Conservation (phyloP, 1,139 yeast species). For the Suhomyces coccinellae region DNA sequence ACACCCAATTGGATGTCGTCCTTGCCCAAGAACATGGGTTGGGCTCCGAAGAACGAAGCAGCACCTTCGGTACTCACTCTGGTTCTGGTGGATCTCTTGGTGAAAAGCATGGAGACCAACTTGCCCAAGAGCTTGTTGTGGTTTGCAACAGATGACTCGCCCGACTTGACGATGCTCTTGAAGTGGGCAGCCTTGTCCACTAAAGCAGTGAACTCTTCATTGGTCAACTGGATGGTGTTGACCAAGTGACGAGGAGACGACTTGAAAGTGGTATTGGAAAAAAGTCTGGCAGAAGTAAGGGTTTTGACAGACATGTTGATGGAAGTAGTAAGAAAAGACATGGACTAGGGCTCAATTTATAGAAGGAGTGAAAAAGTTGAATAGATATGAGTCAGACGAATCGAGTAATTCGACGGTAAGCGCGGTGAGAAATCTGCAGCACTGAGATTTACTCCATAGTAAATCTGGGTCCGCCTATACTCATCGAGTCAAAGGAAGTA, state of each 20-base stretch:
- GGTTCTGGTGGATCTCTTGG: constrained; percentile 93
- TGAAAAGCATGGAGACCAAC: constrained; percentile 77
- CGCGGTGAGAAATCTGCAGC: constrained; percentile 25
- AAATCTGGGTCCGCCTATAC: constrained; percentile 1
- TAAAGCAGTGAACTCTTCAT: constrained; percentile 64
- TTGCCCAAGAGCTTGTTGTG: constrained; percentile 70
- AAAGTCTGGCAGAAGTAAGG: constrained; percentile 10
- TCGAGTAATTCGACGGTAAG: constrained; percentile 20
- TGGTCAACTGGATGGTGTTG: constrained; percentile 72
- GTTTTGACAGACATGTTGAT: constrained; percentile 11
- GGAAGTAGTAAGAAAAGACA: not conserved
- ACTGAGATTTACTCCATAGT: constrained; percentile 8
- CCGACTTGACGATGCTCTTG: constrained; percentile 57
- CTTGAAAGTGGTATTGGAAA: constrained; percentile 13
- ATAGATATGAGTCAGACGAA: constrained; percentile 18
- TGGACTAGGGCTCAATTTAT: constrained; percentile 6
- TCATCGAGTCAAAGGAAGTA: not conserved
- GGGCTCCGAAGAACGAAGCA: constrained; percentile 88
- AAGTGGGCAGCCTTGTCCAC: constrained; percentile 67
- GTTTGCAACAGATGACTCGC: constrained; percentile 44
- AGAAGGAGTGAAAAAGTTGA: constrained; percentile 6
- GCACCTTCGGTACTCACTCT: constrained; percentile 96
- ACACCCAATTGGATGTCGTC: constrained; percentile 97
- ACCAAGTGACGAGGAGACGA: constrained; percentile 66
- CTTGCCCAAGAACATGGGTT: constrained; percentile 93